phyloP scores from a whole-genome alignment of 2,329 filamentous ascomycete genomes.

The Aspergillus sojae region DNA sequence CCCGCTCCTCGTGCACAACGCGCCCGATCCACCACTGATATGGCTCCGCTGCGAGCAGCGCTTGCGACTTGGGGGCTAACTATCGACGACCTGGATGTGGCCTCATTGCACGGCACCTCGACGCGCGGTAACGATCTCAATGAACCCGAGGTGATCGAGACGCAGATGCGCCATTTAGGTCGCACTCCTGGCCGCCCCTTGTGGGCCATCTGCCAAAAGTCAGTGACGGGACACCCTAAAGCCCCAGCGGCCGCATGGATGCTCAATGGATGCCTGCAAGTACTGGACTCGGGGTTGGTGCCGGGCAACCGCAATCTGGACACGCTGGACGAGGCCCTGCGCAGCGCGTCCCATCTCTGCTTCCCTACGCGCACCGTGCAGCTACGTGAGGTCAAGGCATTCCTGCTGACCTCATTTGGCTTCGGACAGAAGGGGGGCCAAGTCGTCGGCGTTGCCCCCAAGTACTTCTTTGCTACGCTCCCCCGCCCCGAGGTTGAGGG shows the following conservation, averaged over 20 bases:
- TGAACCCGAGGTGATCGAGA: constrained; percentile 94
- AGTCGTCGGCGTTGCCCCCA: constrained; percentile 72
- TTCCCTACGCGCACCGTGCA: constrained; percentile 95
- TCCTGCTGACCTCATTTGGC: constrained; percentile 97
- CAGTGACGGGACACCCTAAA: constrained; percentile 97
- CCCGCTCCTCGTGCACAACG: too few relatives aligned
- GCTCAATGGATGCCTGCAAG: constrained; percentile 97
- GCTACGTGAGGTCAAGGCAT: constrained; percentile 97
- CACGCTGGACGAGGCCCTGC: too few relatives aligned
- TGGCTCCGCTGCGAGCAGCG: constrained; percentile 92
- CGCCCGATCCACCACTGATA: too few relatives aligned
- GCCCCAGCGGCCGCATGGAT: constrained; percentile 99
- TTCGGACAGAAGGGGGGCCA: constrained; percentile 99
- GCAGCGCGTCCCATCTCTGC: constrained; percentile 55
- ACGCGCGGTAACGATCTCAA: constrained; percentile 99
- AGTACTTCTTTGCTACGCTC: constrained; percentile 71
- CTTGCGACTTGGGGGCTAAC: constrained; percentile 97
- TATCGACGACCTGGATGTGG: constrained; percentile 90
- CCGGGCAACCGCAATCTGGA: constrained; percentile 63
- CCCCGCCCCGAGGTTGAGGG: constrained; percentile 78
- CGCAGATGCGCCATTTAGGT: constrained; percentile 92
- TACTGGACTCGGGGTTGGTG: constrained; percentile 89
- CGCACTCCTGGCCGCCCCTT: constrained; percentile 95
- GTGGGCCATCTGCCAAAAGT: constrained; percentile 98
- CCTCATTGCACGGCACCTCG: constrained; percentile 98